Evolutionary conservation across 768 basidiomycete genomes (phyloP), one percentile per base, ranked within the genome.

Genomic region (Arthromyces matolae): DNA sequence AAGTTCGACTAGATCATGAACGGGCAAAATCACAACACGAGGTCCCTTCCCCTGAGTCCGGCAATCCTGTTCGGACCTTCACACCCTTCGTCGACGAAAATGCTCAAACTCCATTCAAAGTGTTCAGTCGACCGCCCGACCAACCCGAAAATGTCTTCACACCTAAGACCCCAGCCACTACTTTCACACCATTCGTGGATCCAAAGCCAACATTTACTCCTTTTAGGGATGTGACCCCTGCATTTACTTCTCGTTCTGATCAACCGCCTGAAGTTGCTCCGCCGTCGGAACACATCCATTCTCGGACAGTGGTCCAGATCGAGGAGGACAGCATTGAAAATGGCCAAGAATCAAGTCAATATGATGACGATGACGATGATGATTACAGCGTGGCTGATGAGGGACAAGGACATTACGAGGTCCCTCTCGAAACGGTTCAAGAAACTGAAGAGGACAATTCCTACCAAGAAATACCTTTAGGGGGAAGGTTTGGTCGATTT

Each of bases 401-500:
- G 10, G 66, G 65, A 18, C 60, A 60, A n/a, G 65, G 64, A 24
- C 66, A 68, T 16, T 71, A 69, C 40, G 64, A 66, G 19, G 54
- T 52, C 7, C 64, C 66, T 31, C 47, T 68, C 33, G 60, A 50
- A 28, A 53, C 58, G 16, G 64, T 60, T 5, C 61, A 59, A 28
- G 64, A 62, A 31, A 64, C 73, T n/a, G 71, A 74, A 13, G 70
- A 70, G 31, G 67, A 62, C 5, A 65, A 71, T 24, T 70, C 66
- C 6, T 73, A 68, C 50, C 71, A 68, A 39, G 71, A 76, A 19
- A 67, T 75, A 16, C 84, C 86, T 23, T 71, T 85, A 42, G 86
- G 84, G 13, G 84, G 88, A 14, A 79, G 89, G 22, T 87, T 89
- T 60, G 88, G 86, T 28, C 75, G 78, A 49, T 89, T 97, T 68